A percentile compares a stretch with the other conserved stretches of the same genome.
These are phyloP conservation scores for Tetraselmis chui DNA, from an alignment of 139 green algal species.

Conservation along the genomic window DNA sequence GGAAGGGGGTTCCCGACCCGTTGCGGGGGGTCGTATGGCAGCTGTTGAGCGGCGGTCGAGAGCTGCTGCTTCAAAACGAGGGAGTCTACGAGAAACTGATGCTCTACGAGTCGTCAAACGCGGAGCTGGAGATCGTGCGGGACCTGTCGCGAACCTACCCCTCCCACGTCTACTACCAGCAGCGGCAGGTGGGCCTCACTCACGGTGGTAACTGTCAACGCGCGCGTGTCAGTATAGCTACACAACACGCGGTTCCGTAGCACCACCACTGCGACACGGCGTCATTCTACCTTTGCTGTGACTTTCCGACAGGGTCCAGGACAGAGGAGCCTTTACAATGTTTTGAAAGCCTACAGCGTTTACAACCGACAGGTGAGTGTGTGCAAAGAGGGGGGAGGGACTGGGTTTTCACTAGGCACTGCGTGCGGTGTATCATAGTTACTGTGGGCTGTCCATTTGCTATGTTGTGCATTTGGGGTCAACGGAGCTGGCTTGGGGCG, in stretches of 20 bases:
- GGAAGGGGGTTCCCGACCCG: conserved; percentile 59
- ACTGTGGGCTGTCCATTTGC: too few species aligned
- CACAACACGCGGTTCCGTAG: too few species aligned
- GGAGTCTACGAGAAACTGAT: neutral
- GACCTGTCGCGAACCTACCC: conserved; percentile 77
- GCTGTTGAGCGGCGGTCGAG: conserved; percentile 30
- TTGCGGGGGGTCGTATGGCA: conserved; percentile 56
- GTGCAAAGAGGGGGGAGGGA: too few species aligned
- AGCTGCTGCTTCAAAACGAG: conserved; percentile 23
- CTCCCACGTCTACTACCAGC: conserved; percentile 67
- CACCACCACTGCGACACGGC: too few species aligned
- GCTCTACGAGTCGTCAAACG: neutral
- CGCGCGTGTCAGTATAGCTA: too few species aligned
- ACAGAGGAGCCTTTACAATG: conserved; percentile 73
- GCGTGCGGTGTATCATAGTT: too few species aligned
- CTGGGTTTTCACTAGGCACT: too few species aligned
- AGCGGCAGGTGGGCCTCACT: conserved; percentile 29
- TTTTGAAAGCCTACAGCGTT: conserved; percentile 59
- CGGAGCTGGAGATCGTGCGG: conserved; percentile 54
- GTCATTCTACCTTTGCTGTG: too few species aligned
- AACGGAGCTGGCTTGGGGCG: too few species aligned
- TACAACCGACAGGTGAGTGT: conserved; percentile 46
- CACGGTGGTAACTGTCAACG: too few species aligned
- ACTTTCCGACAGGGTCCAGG: conserved; percentile 43
- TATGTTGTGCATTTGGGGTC: too few species aligned